Evolutionary conservation across 208 protist species (phyloP).

Genomic region (Leishmania guyanensis): DNA sequence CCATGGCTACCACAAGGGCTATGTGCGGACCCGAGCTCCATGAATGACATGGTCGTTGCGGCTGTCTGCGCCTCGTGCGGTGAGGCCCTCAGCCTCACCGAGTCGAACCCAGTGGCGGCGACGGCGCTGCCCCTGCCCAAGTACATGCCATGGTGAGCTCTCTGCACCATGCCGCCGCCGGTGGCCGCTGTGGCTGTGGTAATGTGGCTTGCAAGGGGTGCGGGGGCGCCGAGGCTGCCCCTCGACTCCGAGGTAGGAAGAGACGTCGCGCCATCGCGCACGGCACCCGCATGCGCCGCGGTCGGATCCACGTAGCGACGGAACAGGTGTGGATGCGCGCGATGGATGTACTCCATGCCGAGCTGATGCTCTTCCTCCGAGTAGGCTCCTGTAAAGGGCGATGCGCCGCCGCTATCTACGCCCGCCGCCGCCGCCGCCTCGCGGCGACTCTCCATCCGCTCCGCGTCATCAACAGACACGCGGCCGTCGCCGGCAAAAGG

Average conservation of each 20-base stretch:
- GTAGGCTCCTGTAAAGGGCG: conserved; percentile 34
- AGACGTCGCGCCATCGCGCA: not conserved
- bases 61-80: not conserved
- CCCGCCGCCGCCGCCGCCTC: conserved; percentile 16
- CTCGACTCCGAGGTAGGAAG: not conserved
- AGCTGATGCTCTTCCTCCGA: conserved; percentile 67
- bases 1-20: not conserved
- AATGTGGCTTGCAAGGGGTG: not conserved
- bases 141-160: not conserved
- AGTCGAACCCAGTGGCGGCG: not conserved
- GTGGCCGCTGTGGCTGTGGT: not conserved
- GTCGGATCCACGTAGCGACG: conserved; percentile 31
- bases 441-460: conserved; percentile 20
- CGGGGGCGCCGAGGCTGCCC: not conserved
- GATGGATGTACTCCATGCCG: conserved; percentile 66
- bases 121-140: not conserved
- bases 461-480: conserved; percentile 52
- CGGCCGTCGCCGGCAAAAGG: conserved; percentile 57
- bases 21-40: not conserved
- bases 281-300: not conserved
- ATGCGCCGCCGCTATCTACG: not conserved
- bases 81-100: not conserved
- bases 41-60: not conserved
- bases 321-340: conserved; percentile 77
- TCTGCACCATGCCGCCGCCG: not conserved